Evolutionary conservation across 345 rosid species (phyloP).

Genomic region (Brassica nigra): DNA sequence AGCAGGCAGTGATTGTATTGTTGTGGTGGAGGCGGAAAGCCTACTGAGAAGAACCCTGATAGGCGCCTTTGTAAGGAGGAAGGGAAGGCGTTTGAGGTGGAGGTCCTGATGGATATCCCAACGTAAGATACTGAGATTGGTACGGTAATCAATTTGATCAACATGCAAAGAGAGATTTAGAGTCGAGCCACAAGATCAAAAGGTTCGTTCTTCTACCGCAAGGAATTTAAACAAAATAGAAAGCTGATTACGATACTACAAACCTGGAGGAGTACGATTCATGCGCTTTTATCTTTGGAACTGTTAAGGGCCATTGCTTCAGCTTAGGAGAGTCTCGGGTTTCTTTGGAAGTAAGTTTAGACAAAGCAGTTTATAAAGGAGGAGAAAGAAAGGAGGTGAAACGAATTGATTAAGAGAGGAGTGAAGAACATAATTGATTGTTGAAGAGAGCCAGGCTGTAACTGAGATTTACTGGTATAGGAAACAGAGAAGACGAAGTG

Average conservation of each 20-base stretch:
- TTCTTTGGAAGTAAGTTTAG: no score
- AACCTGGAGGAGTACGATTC: neutral
- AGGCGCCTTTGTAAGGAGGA: neutral
- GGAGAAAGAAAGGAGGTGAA: no score
- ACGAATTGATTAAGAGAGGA: no score
- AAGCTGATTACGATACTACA: neutral
- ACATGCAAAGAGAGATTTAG: neutral
- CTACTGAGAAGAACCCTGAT: neutral
- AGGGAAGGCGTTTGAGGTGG: neutral
- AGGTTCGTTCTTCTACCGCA: neutral
- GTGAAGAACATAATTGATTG: no score
- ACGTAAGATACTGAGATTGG: neutral
- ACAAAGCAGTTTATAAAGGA: no score
- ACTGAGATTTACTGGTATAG: no score
- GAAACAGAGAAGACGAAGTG: no score
- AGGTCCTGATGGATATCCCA: neutral
- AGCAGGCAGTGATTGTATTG: neutral
- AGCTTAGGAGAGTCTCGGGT: no score
- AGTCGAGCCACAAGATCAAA: neutral
- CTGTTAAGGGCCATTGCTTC: neutral
- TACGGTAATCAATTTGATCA: neutral
- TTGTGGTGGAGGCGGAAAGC: neutral
- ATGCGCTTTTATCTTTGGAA: neutral
- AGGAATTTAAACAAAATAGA: neutral
- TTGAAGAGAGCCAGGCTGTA: no score